These are phyloP conservation scores for Monosporascus sp. DNA, from an alignment of 2,329 filamentous ascomycete species.

Conservation along the genomic window DNA sequence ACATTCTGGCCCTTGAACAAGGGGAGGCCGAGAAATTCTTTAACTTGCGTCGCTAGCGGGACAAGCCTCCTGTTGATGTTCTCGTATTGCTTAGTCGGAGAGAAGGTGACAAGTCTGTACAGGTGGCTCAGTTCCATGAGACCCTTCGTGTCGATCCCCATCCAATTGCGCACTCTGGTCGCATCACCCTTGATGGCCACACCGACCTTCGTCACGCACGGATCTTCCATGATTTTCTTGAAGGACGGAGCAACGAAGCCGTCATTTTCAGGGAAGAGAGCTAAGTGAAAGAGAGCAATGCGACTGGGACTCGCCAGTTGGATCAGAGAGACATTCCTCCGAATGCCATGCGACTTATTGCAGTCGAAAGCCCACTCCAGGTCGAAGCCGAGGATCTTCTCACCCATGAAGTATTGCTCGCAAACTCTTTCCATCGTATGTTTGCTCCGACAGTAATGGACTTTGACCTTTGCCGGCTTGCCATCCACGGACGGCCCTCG, in stretches of 20 bases:
- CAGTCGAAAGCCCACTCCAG: slow-evolving; percentile 71
- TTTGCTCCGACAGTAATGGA: slow-evolving; percentile 72
- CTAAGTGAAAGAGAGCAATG: slow-evolving; percentile 78
- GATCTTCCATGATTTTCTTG: slow-evolving; percentile 65
- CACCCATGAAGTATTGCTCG: slow-evolving; percentile 58
- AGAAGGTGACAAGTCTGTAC: slow-evolving; percentile 70
- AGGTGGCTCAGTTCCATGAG: slow-evolving; percentile 80
- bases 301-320: slow-evolving; percentile 74
- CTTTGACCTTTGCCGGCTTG: slow-evolving; percentile 48
- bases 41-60: slow-evolving; percentile 61
- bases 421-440: slow-evolving; percentile 62
- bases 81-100: slow-evolving; percentile 40
- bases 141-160: slow-evolving; percentile 60
- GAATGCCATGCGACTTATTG: slow-evolving; percentile 40
- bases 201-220: slow-evolving; percentile 66
- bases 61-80: slow-evolving; percentile 63
- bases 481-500: slow-evolving; percentile 41
- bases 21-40: slow-evolving; percentile 66
- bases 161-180: slow-evolving; percentile 60
- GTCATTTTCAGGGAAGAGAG: slow-evolving; percentile 48
- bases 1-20: slow-evolving; percentile 68
- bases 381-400: slow-evolving; percentile 78
- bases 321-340: slow-evolving; percentile 71
- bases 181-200: slow-evolving; percentile 69
- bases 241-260: slow-evolving; percentile 68